phyloP scores from a whole-genome alignment of 78 protist genomes.

The Capsaspora owczarzaki region DNA sequence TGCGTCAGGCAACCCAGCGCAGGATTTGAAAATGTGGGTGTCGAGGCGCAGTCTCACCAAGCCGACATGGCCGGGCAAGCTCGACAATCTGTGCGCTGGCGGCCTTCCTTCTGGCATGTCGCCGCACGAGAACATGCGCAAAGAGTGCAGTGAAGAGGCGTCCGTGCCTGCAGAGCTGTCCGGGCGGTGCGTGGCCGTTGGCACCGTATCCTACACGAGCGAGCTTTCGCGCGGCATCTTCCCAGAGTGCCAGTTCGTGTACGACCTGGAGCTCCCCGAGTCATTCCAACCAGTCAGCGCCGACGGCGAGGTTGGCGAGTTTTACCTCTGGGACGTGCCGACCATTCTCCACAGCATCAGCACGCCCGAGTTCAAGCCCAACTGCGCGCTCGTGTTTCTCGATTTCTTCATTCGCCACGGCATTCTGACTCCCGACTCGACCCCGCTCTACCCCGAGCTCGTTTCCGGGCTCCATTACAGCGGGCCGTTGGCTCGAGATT shows the following conservation, averaged over 20 bases:
- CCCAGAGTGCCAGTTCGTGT: not conserved
- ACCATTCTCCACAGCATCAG: not conserved
- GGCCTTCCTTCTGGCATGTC: not conserved
- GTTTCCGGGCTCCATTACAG: not conserved
- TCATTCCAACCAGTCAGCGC: not conserved
- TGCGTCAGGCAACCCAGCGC: too few relatives aligned
- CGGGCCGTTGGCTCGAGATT: too few relatives aligned
- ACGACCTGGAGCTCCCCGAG: conserved; percentile 1
- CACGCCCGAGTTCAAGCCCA: conserved; percentile 8
- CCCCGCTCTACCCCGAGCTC: not conserved
- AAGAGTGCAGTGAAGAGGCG: conserved; percentile 19
- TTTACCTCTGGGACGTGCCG: not conserved
- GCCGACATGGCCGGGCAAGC: conserved; percentile 5
- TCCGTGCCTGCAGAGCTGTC: not conserved
- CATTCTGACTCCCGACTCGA: not conserved
- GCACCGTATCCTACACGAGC: not conserved
- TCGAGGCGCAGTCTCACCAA: not conserved
- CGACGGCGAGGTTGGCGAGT: conserved; percentile 17
- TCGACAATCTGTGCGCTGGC: conserved; percentile 23
- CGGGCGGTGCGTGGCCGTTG: not conserved
- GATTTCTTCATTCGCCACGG: conserved; percentile 12
- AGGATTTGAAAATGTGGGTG: not conserved
- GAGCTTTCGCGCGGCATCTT: not conserved
- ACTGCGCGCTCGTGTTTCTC: conserved; percentile 16
- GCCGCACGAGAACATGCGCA: not conserved